These are phyloP conservation scores for Chaetomium globosum DNA, from an alignment of 2,329 filamentous ascomycete genomes.

Conservation along the genomic window DNA sequence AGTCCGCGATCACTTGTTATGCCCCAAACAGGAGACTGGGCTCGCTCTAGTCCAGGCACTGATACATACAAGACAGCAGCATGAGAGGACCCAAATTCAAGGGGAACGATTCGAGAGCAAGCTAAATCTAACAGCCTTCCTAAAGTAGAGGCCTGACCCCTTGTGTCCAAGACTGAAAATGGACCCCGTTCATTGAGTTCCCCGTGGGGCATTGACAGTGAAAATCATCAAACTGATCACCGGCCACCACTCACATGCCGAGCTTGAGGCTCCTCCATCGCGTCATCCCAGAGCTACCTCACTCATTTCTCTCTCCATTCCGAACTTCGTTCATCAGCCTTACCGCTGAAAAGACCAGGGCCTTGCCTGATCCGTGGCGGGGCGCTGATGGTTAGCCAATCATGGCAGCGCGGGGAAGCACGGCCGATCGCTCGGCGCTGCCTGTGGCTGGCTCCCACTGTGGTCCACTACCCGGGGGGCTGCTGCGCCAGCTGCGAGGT, in stretches of 20 bases:
- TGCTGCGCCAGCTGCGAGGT: background rate
- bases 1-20: constrained; percentile 4
- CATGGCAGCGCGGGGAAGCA: constrained; percentile 17
- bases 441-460: constrained; percentile 17
- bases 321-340: constrained; percentile 14
- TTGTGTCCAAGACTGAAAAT: background rate
- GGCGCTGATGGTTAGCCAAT: constrained; percentile 13
- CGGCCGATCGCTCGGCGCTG: background rate
- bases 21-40: constrained; percentile 9
- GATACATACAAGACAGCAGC: background rate
- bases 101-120: constrained; percentile 13
- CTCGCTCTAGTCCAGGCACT: background rate
- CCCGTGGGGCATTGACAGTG: background rate
- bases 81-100: constrained; percentile 15
- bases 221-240: background rate
- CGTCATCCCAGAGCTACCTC: background rate
- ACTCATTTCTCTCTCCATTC: background rate
- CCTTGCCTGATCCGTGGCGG: constrained; percentile 12
- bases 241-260: background rate
- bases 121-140: background rate
- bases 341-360: constrained; percentile 11
- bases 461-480: background rate
- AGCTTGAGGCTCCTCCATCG: background rate
- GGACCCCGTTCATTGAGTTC: background rate
- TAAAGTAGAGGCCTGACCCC: background rate